Evolutionary conservation across 148 eudicot species (phyloP), one percentile per base, ranked within the genome.

Genomic region (Rhododendron vialii): DNA sequence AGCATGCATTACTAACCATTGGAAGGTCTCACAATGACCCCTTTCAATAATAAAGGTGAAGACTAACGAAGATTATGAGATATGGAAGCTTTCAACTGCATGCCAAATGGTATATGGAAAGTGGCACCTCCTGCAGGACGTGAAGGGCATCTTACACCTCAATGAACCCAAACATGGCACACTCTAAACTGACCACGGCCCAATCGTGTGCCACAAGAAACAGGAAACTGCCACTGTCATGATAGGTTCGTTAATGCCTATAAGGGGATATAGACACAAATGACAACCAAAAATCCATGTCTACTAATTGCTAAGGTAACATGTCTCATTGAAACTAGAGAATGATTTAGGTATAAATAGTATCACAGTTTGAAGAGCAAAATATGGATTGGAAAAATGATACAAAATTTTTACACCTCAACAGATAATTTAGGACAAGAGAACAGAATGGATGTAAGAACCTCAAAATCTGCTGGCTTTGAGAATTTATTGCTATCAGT

Each of bases 401-500:
- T 69, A 30, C 75, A 13, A 26, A 69, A 28, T n/a, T n/a, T 78
- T 28, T 12, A 65, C 30, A 20, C 77, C 47, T 61, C 36, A 5
- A 26, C 12, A 59, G 26, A 78, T 45, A 17, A 65, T 43, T 35
- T 13, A 80, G 30, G 12, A 13, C 73, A 24, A 82, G 57, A 63
- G 26, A 57, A 69, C 84, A 47, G 69, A 67, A 41, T 26, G 24
- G 24, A 48, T 75, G 69, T 20, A 84, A 12, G 79, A 71, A 96
- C 99, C 99, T 94, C 92, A 88, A 95, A 96, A 61, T 94, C 92
- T 87, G 99, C 99, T 65, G 98, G 98, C 82, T 95, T 94, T 38
- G 99, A 94, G 87, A 87, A 92, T 74, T 93, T 95, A 89, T 90
- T 89, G 86, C 99, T 96, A 87, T 96, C 99, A 82, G 99, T 95